phyloP scores from a whole-genome alignment of 306 rosid genomes.

The Prunus mume region DNA sequence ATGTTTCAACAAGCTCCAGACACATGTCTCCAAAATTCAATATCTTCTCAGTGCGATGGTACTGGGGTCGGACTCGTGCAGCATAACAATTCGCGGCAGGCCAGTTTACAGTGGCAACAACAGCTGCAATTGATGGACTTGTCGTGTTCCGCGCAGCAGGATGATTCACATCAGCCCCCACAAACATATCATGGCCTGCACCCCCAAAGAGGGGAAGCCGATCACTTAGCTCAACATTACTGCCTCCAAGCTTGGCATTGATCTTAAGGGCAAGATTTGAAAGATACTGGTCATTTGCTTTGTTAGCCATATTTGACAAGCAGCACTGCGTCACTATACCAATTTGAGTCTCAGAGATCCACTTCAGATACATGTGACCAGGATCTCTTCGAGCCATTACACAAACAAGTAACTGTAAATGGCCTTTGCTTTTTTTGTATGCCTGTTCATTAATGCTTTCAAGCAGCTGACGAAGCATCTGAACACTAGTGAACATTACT shows the following conservation, averaged over 20 bases:
- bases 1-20: slow-evolving; percentile 57
- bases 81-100: slow-evolving; percentile 83
- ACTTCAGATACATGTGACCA: slow-evolving; percentile 66
- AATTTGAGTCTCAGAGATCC: slow-evolving; percentile 69
- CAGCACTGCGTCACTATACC: slow-evolving; percentile 86
- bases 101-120: slow-evolving; percentile 77
- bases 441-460: slow-evolving; percentile 27
- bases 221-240: slow-evolving; percentile 64
- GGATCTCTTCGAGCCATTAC: slow-evolving; percentile 55
- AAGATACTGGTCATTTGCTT: slow-evolving; percentile 49
- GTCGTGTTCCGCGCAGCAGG: slow-evolving; percentile 42
- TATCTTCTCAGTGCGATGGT: slow-evolving; percentile 51
- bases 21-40: slow-evolving; percentile 56
- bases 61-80: slow-evolving; percentile 56
- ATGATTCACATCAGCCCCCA: slow-evolving; percentile 90
- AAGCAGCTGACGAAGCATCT: slow-evolving; percentile 41
- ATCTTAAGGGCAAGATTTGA: slow-evolving; percentile 72
- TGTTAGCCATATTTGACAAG: slow-evolving; percentile 46
- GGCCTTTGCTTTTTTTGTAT: slow-evolving; percentile 13
- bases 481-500: slow-evolving; percentile 26
- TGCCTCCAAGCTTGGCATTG: slow-evolving; percentile 90
- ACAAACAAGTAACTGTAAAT: slow-evolving; percentile 62
- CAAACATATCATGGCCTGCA: slow-evolving; percentile 62
- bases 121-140: slow-evolving; percentile 76
- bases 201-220: slow-evolving; percentile 41